A percentile compares a stretch with the other conserved stretches of the same genome.
phyloP scores from a whole-genome alignment of 2,329 filamentous ascomycete genomes.

The Catunica adiposa region DNA sequence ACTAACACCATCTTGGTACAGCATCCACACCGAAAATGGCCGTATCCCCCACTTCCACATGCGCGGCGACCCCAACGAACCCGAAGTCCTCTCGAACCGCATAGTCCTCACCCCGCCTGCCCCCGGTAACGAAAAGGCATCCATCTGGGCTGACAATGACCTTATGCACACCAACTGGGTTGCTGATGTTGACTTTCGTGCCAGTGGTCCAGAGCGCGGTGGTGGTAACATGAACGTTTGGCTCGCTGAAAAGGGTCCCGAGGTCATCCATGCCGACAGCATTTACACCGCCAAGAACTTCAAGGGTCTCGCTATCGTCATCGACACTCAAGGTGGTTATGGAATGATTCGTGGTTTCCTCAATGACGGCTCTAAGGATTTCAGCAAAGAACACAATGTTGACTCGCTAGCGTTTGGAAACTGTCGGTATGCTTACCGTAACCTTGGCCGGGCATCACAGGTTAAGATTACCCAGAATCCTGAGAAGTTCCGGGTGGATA shows the following conservation, averaged over 20 bases:
- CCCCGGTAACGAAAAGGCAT: constrained; percentile 70
- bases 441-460: constrained; percentile 68
- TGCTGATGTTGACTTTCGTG: constrained; percentile 73
- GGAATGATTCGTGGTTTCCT: constrained; percentile 84
- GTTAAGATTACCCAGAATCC: constrained; percentile 54
- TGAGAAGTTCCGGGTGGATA: constrained; percentile 54
- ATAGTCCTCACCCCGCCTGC: constrained; percentile 78
- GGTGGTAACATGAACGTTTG: constrained; percentile 87
- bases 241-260: constrained; percentile 57
- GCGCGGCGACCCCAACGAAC: constrained; percentile 35
- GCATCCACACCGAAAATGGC: constrained; percentile 44
- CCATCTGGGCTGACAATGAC: constrained; percentile 57
- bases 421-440: constrained; percentile 81
- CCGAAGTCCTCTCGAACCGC: constrained; percentile 68
- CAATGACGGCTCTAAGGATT: constrained; percentile 77
- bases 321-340: constrained; percentile 64
- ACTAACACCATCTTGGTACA: constrained; percentile 19
- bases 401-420: constrained; percentile 85
- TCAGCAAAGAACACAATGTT: constrained; percentile 55
- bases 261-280: constrained; percentile 51
- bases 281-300: constrained; percentile 75
- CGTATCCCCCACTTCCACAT: constrained; percentile 39
- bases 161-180: constrained; percentile 57
- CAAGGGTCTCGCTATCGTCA: constrained; percentile 73
- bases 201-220: constrained; percentile 67